A percentile compares a stretch with the other conserved stretches of the same genome.
These are phyloP conservation scores for Baeospora myosura DNA, from an alignment of 1,284 basidiomycete species.

Conservation along the genomic window DNA sequence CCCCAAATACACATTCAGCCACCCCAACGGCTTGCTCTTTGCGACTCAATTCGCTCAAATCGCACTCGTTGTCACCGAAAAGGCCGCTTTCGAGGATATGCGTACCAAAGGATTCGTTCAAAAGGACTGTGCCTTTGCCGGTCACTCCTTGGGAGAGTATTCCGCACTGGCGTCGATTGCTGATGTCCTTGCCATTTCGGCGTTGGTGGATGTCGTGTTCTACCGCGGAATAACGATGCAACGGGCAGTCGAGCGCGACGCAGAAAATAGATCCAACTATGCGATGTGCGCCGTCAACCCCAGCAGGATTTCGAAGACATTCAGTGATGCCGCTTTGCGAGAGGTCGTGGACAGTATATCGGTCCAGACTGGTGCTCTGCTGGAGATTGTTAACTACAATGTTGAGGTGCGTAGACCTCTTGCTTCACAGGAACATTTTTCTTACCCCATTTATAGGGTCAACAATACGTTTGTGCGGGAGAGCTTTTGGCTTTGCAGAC, in stretches of 20 bases:
- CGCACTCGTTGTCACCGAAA: constrained; percentile 94
- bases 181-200: constrained; percentile 89
- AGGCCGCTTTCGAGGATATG: constrained; percentile 98
- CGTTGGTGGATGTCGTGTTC: constrained; percentile 98
- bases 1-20: constrained; percentile 94
- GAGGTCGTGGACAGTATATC: constrained; percentile 93
- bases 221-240: constrained; percentile 99
- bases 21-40: constrained; percentile 90
- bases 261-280: constrained; percentile 89
- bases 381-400: constrained; percentile 98
- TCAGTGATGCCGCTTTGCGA: constrained; percentile 86
- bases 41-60: constrained; percentile 99
- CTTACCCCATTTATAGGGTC: constrained; percentile 46
- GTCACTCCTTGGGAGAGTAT: constrained; percentile 97
- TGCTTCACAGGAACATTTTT: neutral
- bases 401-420: constrained; percentile 64
- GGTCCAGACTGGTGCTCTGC: constrained; percentile 67
- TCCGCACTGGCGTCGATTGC: constrained; percentile 96
- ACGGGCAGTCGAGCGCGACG: constrained; percentile 92
- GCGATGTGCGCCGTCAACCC: constrained; percentile 99
- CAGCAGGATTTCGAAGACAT: constrained; percentile 87
- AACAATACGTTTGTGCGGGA: constrained; percentile 98
- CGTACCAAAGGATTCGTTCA: constrained; percentile 93
- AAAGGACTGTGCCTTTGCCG: constrained; percentile 87
- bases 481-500: constrained; percentile 91